Base-by-base conservation (phyloP, 2,329 filamentous ascomycete species). In the Aspergillus spinulosporus region DNA sequence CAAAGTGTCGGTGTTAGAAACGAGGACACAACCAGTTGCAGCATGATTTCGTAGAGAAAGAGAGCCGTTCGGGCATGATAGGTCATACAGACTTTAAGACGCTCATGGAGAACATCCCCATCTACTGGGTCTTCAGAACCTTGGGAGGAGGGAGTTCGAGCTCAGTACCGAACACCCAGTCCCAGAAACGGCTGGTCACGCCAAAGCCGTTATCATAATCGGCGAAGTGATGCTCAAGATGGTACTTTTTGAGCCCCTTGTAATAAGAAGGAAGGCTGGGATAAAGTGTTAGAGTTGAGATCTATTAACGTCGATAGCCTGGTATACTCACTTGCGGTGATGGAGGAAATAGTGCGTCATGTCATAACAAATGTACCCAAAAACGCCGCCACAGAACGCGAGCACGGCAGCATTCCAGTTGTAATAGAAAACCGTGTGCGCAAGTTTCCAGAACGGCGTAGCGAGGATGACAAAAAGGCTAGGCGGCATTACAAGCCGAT, bases 321-420 rank as follows among this genome's bases (percentile, higher is more conserved):
- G n/a, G 28, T 54, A 39, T 40, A 80, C 83, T 73, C 72, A 86
- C 83, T 91, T 95, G 77, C 89, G 85, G 78, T 99, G 94, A 74
- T 99, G 94, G 39, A 99, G 83, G 82, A 99, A 99, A 81, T 97
- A 99, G 75, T 99, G 94, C 1, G 94, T 99, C 79, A 97, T 70
- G 73, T 99, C 94, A 78, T 99, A 99, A 80, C 89, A 92, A 60
- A 97, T 83, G 73, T 99, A 99, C 56, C 94, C 94, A 66, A 96
- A 96, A 61, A 99, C 87, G 59, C 92, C 94, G 49, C 94, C 94
- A 67, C 87, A 93, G 79, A 83, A 99, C 3, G 91, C 88, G 21
- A 87, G 84, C 0, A 87, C 84, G 4, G 86, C 94, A 8, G 88
- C 84, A 73, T 89, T 83, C 92, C 92, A 97, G 74, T 93, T 84